phyloP scores from a whole-genome alignment of 2,329 filamentous ascomycete genomes.

The Penicillium hesseltinei region DNA sequence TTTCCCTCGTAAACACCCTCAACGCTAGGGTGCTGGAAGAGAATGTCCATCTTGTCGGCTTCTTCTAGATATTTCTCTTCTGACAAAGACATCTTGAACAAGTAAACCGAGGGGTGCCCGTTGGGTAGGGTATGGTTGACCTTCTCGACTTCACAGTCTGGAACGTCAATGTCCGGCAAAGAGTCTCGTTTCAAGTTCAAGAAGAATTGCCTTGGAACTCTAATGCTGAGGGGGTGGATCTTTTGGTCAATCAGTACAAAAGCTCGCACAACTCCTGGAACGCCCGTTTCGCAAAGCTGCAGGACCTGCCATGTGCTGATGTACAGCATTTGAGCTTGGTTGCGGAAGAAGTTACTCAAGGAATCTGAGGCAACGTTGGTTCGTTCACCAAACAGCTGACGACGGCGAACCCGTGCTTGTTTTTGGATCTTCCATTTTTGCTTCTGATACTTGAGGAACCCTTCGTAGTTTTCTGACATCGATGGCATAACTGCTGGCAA shows the following conservation, averaged over 20 bases:
- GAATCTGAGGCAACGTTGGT: constrained; percentile 59
- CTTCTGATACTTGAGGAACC: constrained; percentile 92
- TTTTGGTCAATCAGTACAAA: constrained; percentile 93
- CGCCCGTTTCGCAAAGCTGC: constrained; percentile 78
- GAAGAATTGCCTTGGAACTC: constrained; percentile 85
- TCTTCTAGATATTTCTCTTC: constrained; percentile 87
- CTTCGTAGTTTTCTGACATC: constrained; percentile 80
- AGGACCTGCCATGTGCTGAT: constrained; percentile 93
- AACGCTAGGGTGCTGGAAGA: constrained; percentile 91
- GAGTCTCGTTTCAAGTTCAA: constrained; percentile 87
- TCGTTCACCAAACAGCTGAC: constrained; percentile 90
- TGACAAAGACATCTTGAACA: constrained; percentile 89
- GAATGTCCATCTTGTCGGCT: constrained; percentile 72
- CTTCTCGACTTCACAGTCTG: constrained; percentile 85
- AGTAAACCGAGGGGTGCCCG: constrained; percentile 85
- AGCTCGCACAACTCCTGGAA: constrained; percentile 79
- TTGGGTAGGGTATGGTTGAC: constrained; percentile 92
- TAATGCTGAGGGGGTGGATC: constrained; percentile 81
- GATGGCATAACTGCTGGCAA: constrained; percentile 81
- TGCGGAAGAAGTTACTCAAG: constrained; percentile 75
- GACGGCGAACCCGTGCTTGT: constrained; percentile 76
- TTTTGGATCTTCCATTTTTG: constrained; percentile 99
- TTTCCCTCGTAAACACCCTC: constrained; percentile 97
- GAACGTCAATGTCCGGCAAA: constrained; percentile 81
- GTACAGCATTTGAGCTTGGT: constrained; percentile 86